Conservation (phyloP, 345 rosid species). For the Moricandia moricandioides region DNA sequence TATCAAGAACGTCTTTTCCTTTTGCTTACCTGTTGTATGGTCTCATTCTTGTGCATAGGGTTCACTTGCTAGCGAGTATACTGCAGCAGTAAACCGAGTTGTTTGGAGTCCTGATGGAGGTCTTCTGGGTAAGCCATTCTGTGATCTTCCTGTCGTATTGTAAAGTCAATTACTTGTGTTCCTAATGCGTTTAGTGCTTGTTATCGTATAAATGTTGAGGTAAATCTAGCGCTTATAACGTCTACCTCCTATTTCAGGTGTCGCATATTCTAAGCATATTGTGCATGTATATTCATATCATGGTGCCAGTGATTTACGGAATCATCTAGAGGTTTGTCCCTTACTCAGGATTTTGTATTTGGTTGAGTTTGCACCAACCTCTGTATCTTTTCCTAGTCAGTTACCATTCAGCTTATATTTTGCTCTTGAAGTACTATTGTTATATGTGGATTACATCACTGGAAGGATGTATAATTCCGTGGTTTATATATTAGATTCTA, state of each 20-base stretch:
- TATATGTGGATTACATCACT: conserved; percentile 1
- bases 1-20: not conserved
- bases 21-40: conserved; percentile 15
- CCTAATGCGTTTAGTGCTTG: not conserved
- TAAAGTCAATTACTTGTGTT: conserved; percentile 1
- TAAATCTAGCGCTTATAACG: not conserved
- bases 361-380: not conserved
- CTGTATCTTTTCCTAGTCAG: conserved; percentile 8
- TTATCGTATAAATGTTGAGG: not conserved
- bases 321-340: conserved; percentile 52
- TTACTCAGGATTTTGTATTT: conserved; percentile 27
- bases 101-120: conserved; percentile 69
- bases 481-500: not conserved
- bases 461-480: not conserved
- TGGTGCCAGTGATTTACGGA: conserved; percentile 47
- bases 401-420: conserved; percentile 12
- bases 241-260: conserved; percentile 46
- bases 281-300: conserved; percentile 70
- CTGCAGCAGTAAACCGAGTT: conserved; percentile 58
- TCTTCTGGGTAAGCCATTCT: conserved; percentile 48
- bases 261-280: conserved; percentile 77
- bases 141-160: not conserved
- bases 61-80: conserved; percentile 55
- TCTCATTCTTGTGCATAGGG: conserved; percentile 39
- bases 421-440: not conserved